Base-by-base conservation (phyloP, 192 early-diverging fungal species). In the Podila clonocystis region DNA sequence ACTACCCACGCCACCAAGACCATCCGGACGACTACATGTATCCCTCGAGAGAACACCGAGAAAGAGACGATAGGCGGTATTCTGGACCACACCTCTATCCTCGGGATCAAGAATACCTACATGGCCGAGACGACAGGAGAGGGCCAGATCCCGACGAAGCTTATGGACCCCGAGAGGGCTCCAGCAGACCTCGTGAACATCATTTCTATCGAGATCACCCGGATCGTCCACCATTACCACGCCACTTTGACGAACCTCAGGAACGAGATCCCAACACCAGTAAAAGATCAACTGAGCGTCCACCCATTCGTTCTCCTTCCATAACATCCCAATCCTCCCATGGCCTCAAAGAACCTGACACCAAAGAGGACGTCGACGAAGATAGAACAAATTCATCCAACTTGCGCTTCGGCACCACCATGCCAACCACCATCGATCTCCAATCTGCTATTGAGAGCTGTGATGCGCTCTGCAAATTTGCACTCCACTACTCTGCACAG, bases 371-470 rank as follows among this genome's bases (percentile, higher is more conserved):
- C 12, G 15, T 15, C 41, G 41, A 45, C 15, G 41, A 45, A 15
- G 41, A 15, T 45, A 36, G 34, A 36, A 1, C 41, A 45, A 45
- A 45, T 12, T 45, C 41, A 17, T 45, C 41, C 17, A 61, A 61
- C 28, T 63, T 72, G 65, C 72, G 72, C 60, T 79, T 79, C 50
- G 76, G 76, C 2, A 79, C 70, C 3, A 65, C 61, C 26, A 67
- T 79, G 70, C 76, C 76, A 19, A 79, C 22, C 38, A 79, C 76
- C 19, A 60, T 79, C 9, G 76, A 79, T 38, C 33, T 79, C 31
- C 71, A 57, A 38, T 66, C 70, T 22, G 76, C 76, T 22, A 63
- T 79, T 9, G 76, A 79, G 50, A 63, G 64, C 48, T 72, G 76
- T 38, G 76, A 79, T 50, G 45, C 62, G 2, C 50, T 79, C 3